These are phyloP conservation scores for Allium sativum DNA, from an alignment of 106 monocot genomes.

Conservation along the genomic window DNA sequence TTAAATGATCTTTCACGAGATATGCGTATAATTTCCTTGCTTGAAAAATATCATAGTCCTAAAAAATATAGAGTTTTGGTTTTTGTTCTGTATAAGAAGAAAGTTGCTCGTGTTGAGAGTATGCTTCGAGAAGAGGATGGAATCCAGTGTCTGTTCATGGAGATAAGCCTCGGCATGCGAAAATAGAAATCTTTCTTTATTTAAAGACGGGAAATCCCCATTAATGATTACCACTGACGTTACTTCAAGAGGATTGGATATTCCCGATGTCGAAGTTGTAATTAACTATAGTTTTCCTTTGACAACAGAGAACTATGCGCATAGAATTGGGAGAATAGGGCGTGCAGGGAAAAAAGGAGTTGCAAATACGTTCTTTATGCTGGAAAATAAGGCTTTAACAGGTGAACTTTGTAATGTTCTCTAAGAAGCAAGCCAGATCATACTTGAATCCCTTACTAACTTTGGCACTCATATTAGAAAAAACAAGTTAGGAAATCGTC, in stretches of 20 bases:
- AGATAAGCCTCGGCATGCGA: slow-evolving; percentile 78
- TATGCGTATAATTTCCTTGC: slow-evolving; percentile 55
- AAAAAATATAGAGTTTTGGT: slow-evolving; percentile 88
- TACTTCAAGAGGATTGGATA: slow-evolving; percentile 92
- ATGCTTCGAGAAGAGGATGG: slow-evolving; percentile 96
- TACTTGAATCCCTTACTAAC: slow-evolving; percentile 68
- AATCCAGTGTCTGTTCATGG: slow-evolving; percentile 94
- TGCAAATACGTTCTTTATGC: slow-evolving; percentile 88
- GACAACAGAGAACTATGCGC: slow-evolving; percentile 93
- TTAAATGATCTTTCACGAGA: slow-evolving; percentile 75
- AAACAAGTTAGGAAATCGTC: slow-evolving; percentile 18
- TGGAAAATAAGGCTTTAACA: slow-evolving; percentile 86
- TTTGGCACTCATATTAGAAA: slow-evolving; percentile 96
- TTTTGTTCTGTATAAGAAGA: slow-evolving; percentile 97
- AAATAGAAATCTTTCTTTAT: slow-evolving; percentile 66
- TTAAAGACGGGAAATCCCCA: slow-evolving; percentile 90
- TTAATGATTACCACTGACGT: slow-evolving; percentile 99
- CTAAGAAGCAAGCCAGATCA: slow-evolving; percentile 78
- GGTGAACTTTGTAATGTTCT: slow-evolving; percentile 96
- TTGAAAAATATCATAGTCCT: slow-evolving; percentile 86
- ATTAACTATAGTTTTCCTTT: slow-evolving; percentile 95
- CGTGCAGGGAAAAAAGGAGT: slow-evolving; percentile 98
- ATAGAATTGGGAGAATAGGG: slow-evolving; percentile 91
- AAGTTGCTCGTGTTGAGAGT: slow-evolving; percentile 83
- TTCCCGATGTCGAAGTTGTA: slow-evolving; percentile 96